Base-by-base conservation (phyloP, 2,329 filamentous ascomycete genomes). In the Colletotrichum lupini region DNA sequence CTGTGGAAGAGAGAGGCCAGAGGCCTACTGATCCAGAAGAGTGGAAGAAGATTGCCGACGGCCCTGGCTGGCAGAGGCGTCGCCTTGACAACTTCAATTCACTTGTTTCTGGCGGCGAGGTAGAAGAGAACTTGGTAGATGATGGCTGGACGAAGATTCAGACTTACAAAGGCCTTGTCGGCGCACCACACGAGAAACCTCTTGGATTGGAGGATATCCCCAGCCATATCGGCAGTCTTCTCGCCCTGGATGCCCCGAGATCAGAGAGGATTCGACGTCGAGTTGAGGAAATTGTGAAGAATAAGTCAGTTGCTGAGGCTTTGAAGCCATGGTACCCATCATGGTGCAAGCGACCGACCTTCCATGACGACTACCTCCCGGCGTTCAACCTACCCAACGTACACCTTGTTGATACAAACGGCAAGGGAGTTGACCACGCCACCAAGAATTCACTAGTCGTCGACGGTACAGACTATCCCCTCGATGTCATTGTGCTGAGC, bases 311-410 rank as follows among this genome's bases (percentile, higher is more conserved):
- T 0, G 90, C 90, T 0, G 83, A 84, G 32, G 83, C 80, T 2
- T 83, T 92, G 7, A 89, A 90, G 77, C 83, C 89, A 0, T 91
- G 88, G 88, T 93, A 92, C 77, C 85, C 88, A 0, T 80, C 81
- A 0, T 91, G 88, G 86, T 93, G 91, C 82, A 93, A 93, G 79
- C 86, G 91, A 0, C 90, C 91, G 0, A 87, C 83, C 53, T 92
- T 92, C 80, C 89, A 89, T 79, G 89, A 92, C 76, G 84, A 86
- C 5, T 92, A 91, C 76, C 84, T 92, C 0, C 77, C 83, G 3
- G 76, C 86, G 0, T 93, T 92, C 85, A 93, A 93, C 80, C 78
- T 77, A 35, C 80, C 84, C 0, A 87, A 91, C 76, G 91, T 93
- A 4, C 83, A 85, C 6, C 86, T 93, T 0, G 82, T 93, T 19